A percentile compares a stretch with the other conserved stretches of the same genome.
Conservation (phyloP, 352 stramenopile species). For the Globisporangium ultimum region DNA sequence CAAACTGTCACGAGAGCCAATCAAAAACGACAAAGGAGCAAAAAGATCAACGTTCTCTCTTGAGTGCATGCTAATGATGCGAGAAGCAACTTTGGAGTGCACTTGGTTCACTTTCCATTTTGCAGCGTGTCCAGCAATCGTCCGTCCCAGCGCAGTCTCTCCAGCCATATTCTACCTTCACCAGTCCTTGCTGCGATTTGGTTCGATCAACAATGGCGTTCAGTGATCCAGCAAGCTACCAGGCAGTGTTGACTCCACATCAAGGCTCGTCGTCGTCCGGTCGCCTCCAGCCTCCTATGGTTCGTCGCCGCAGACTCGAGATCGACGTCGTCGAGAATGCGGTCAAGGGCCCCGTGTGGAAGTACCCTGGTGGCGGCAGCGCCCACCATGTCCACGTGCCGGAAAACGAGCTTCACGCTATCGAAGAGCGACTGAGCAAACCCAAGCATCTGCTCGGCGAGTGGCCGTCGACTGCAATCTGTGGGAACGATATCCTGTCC, state of each 20-base stretch:
- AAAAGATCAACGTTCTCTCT: not conserved
- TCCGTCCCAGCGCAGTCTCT: not conserved
- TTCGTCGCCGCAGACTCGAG: constrained; percentile 43
- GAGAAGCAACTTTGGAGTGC: not conserved
- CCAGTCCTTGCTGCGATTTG: not conserved
- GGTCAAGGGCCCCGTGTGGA: constrained; percentile 28
- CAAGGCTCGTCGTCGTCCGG: not conserved
- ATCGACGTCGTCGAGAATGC: constrained; percentile 38
- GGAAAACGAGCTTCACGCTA: constrained; percentile 27
- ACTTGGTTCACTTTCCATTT: not conserved
- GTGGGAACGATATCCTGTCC: constrained; percentile 87
- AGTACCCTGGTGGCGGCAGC: constrained; percentile 29
- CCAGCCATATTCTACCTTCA: not conserved
- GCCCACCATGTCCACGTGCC: constrained; percentile 28
- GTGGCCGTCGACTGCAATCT: constrained; percentile 80
- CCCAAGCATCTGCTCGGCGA: constrained; percentile 46
- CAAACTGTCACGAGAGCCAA: not conserved
- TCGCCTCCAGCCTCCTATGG: constrained; percentile 1
- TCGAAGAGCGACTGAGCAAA: constrained; percentile 23
- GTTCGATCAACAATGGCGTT: not conserved
- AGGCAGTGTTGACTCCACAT: constrained; percentile 7
- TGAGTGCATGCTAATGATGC: not conserved
- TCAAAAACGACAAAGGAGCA: not conserved
- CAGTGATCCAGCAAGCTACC: constrained; percentile 3
- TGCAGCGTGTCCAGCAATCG: not conserved